Evolutionary conservation across 2,329 filamentous ascomycete species (phyloP).

Genomic region (Fusarium sp.): DNA sequence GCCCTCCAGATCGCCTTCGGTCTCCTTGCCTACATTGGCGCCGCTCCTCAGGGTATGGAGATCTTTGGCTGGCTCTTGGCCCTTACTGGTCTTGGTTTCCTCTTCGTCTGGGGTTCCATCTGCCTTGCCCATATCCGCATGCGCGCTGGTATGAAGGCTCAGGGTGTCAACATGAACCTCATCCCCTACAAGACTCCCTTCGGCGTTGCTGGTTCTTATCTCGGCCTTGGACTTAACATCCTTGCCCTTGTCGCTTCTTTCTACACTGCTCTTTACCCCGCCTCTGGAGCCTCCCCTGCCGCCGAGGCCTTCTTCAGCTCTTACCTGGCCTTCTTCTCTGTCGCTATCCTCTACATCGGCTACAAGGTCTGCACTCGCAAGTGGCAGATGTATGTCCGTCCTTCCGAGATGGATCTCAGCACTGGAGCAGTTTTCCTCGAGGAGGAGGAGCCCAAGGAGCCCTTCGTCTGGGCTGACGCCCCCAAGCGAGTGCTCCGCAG

Average conservation of each 20-base stretch:
- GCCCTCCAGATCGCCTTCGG: constrained; percentile 73
- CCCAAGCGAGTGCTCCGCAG: constrained; percentile 38
- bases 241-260: constrained; percentile 87
- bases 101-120: constrained; percentile 87
- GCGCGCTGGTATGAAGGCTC: constrained; percentile 76
- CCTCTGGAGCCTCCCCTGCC: constrained; percentile 73
- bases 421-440: constrained; percentile 83
- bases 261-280: constrained; percentile 67
- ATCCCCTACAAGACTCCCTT: constrained; percentile 85
- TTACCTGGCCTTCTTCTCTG: constrained; percentile 76
- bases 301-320: constrained; percentile 77
- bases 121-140: constrained; percentile 92
- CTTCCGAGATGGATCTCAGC: constrained; percentile 83
- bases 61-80: constrained; percentile 85
- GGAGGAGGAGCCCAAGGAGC: constrained; percentile 82
- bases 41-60: constrained; percentile 66
- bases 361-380: constrained; percentile 83
- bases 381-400: constrained; percentile 64
- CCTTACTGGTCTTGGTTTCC: constrained; percentile 77
- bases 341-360: constrained; percentile 72
- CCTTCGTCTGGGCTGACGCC: constrained; percentile 69
- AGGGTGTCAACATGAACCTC: constrained; percentile 76
- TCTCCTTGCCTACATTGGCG: constrained; percentile 81
- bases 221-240: constrained; percentile 80
- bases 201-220: constrained; percentile 82